Conservation (phyloP, 2,329 filamentous ascomycete species). For the Gaeumannomyces sp. region DNA sequence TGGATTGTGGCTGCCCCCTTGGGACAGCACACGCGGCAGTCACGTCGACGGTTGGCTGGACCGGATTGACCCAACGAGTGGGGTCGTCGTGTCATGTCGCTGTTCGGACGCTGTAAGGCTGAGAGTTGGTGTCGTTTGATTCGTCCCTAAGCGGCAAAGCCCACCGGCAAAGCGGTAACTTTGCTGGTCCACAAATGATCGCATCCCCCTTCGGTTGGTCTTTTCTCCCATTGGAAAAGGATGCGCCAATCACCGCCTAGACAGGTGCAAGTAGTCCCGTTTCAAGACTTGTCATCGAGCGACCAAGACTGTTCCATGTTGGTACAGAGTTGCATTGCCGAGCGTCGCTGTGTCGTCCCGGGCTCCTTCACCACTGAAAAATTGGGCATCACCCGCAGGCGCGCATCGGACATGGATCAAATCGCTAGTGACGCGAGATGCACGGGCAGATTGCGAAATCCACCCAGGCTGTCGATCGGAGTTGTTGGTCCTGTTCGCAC, state of each 20-base stretch:
- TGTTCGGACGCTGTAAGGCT: not conserved
- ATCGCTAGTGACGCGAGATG: no score
- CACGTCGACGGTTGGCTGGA: not conserved
- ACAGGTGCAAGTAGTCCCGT: not conserved
- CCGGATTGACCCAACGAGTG: not conserved
- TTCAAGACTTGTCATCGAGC: not conserved
- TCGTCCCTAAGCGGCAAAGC: constrained; percentile 8
- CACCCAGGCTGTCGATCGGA: no score
- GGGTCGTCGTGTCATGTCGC: not conserved
- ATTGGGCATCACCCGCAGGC: no score
- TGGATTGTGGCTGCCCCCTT: not conserved
- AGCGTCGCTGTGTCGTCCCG: no score
- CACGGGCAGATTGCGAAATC: no score
- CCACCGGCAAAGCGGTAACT: constrained; percentile 9
- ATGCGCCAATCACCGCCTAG: not conserved
- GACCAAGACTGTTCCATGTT: no score
- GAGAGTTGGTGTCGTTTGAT: not conserved
- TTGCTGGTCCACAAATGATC: not conserved
- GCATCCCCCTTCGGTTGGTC: not conserved
- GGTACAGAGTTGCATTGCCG: no score
- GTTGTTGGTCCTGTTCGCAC: no score
- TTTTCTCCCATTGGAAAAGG: not conserved
- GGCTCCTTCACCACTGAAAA: no score
- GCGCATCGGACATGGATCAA: no score
- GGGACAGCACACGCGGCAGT: not conserved